Evolutionary conservation across 768 basidiomycete species (phyloP), one percentile per base, ranked within the genome.

Genomic region (Collybia nuda): DNA sequence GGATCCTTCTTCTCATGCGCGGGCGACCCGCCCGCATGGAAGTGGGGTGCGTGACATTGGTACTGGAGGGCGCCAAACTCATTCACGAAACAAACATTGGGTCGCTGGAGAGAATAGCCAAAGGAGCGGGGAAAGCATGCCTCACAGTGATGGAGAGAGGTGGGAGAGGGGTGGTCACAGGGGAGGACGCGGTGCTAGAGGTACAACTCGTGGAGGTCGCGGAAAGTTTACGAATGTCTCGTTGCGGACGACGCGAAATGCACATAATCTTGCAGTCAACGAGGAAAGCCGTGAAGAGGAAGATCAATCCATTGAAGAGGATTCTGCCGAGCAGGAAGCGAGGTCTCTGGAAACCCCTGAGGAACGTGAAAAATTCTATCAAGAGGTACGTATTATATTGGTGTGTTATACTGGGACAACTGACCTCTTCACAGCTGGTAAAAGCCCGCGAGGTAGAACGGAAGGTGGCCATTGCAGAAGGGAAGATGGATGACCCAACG

Each of bases 401-500:
- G 46, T 39, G 28, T 47, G 55, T 51, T 5, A 42, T 47, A 53
- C 43, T 51, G 39, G 23, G 47, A 58, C 58, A 49, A 40, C 61
- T 64, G 56, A 58, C 59, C 46, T 37, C 52, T 44, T 55, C 50
- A 29, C 45, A 86, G 90, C 70, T 92, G 54, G 82, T 87, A 21
- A 88, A 85, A 73, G 78, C 80, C 3, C 85, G 90, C 44, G 88
- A 92, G 59, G 62, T 65, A 2, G 90, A 91, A 61, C 74, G 82
- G 44, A 86, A 85, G 64, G 76, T 69, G 42, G 88, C 88, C 14
- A 93, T 97, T 47, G 77, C 84, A 0, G 82, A 86, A 29, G 92
- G 93, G 5, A 85, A 89, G 61, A 93, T 97, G 81, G 88, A 91
- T 54, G 92, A 93, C 62, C 94, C 93, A 0, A 62, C 79, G 37